Evolutionary conservation across 2,329 filamentous ascomycete genomes (phyloP), one percentile per base, ranked within the genome.

Genomic region (Stachybotrys chartarum): DNA sequence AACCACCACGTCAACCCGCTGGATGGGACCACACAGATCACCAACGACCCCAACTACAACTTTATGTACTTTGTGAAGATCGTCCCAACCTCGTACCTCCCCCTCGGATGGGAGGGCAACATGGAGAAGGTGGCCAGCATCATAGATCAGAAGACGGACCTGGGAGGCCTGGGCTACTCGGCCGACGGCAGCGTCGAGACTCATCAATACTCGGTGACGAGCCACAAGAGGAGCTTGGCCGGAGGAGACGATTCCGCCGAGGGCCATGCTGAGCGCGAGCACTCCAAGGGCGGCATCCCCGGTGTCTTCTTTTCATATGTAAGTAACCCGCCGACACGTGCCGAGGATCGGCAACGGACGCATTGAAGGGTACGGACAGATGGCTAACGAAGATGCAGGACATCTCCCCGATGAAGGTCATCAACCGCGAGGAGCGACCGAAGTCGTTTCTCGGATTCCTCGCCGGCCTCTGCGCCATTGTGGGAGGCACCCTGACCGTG

Each of bases 1-100:
- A 92, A 91, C 72, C 90, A 96, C 73, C 91, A 97, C 72, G 74
- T 90, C 62, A 97, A 97, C 72, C 94, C 94, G 5, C 83, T 99
- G 5, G 95, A 99, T 67, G 80, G 82, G 54, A 89, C 87, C 4
- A 76, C 81, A 60, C 91, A 97, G 77, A 75, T 79, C 53, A 95
- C 91, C 2, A 77, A 82, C 42, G 91, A 97, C 66, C 83, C 90
- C 62, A 88, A 88, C 60, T 97, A 82, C 79, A 99, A 97, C 78
- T 99, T 87, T 73, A 96, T 97, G 91, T 99, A 99, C 78, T 99
- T 99, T 73, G 81, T 99, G 73, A 99, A 99, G 79, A 94, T 99
- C 56, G 94, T 99, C 35, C 91, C 90, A 3, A 99, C 94, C 1
- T 93, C 91, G 1, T 99, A 97, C 70, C 81, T 97, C 30, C 91